Evolutionary conservation across 1,139 yeast genomes (phyloP).

Genomic region (Suhomyces choctaworum): DNA sequence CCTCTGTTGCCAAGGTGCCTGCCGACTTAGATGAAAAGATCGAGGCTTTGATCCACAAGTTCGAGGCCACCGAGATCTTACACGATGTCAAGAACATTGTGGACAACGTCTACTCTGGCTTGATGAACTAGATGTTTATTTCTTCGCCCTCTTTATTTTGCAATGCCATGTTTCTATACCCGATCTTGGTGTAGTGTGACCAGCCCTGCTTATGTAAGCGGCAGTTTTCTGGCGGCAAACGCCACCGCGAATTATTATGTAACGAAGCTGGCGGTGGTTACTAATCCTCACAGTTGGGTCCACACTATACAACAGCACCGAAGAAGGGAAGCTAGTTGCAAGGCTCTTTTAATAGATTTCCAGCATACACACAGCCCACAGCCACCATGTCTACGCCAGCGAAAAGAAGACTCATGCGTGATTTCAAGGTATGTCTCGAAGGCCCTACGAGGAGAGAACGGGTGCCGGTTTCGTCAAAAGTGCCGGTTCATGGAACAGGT

Average conservation of each 20-base stretch:
- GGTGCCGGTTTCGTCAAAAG: no score
- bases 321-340: no score
- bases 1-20: constrained; percentile 1
- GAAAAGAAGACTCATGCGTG: constrained; percentile 97
- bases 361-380: constrained; percentile 1
- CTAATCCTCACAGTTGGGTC: no score
- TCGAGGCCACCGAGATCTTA: constrained; percentile 22
- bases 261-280: no score
- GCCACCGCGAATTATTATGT: no score
- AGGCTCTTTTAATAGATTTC: no score
- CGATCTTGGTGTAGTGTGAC: background rate
- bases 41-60: constrained; percentile 22
- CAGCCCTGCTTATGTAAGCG: background rate
- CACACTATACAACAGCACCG: no score
- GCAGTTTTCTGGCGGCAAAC: background rate
- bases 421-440: constrained; percentile 82
- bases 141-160: background rate
- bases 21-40: constrained; percentile 20
- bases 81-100: constrained; percentile 25
- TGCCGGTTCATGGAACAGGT: no score
- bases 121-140: constrained; percentile 5
- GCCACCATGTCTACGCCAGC: constrained; percentile 90
- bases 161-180: background rate
- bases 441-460: no score
- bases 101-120: constrained; percentile 21